Evolutionary conservation across 2,329 filamentous ascomycete species (phyloP), one percentile per base, ranked within the genome.

Genomic region (Macrophomina phaseolina): DNA sequence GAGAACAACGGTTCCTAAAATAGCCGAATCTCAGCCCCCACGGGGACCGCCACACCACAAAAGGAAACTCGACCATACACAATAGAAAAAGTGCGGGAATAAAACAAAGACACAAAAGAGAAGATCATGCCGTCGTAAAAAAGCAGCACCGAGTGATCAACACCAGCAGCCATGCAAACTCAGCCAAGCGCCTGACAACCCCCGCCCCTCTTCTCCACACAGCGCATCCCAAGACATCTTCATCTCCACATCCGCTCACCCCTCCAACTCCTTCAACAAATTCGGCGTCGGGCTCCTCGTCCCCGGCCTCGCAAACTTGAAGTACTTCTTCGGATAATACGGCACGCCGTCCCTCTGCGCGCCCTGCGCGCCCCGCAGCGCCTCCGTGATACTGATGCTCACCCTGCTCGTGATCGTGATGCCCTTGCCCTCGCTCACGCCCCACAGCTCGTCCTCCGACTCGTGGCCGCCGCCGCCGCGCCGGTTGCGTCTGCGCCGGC

Each of bases 381-480:
- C 58, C 45, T 62, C 58, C 4, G 58, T 62, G n/a, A 62, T 62
- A n/a, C 42, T 49, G 32, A 62, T 49, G 42, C 58, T 62, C n/a
- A 62, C 58, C 30, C 58, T 16, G 42, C 42, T 49, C 58, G 58
- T 62, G 58, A 62, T 62, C 16, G 58, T 62, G 32, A 62, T 62
- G 28, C 46, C 32, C 30, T 42, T 42, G 8, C 9, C 58, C 7
- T 7, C 42, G 2, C 45, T 32, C 3, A 9, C 32, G 2, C 16
- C 45, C 58, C 42, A 36, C 42, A 58, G n/a, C 38, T 32, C 53
- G n/a, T 62, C 58, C n/a, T 32, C 38, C 9, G 55, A 46, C 34
- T 60, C 55, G 14, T 45, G 11, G 14, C 30, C 56, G 7, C 56
- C 7, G 4, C 11, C 36, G 1, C 30, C n/a, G 6, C 18, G 16